These are phyloP conservation scores for Amphirosellinia nigrospora DNA, from an alignment of 495 filamentous ascomycete genomes.

Conservation along the genomic window DNA sequence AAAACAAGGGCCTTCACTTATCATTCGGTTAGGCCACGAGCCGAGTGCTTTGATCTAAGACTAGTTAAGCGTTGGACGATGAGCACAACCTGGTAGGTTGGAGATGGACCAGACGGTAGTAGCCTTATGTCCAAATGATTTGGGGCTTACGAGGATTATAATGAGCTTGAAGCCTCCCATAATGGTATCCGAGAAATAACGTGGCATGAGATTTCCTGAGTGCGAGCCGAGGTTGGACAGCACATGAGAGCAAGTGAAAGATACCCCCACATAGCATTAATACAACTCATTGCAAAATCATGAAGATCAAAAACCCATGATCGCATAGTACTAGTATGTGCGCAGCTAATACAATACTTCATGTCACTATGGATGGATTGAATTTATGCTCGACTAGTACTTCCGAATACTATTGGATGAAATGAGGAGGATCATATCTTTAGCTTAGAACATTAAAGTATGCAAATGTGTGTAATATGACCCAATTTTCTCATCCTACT, in stretches of 20 bases:
- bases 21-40: background rate
- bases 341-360: no score
- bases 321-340: no score
- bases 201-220: background rate
- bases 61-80: background rate
- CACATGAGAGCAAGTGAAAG: background rate
- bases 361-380: no score
- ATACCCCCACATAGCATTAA: background rate
- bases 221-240: background rate
- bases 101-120: background rate
- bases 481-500: no score
- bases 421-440: no score
- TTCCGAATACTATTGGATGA: no score
- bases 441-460: no score
- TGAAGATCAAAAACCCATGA: no score
- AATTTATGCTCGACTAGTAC: no score
- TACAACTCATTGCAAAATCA: no score
- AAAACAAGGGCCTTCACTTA: background rate
- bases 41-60: background rate
- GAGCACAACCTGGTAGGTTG: background rate
- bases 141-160: background rate
- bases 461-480: no score
- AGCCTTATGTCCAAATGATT: background rate
- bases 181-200: background rate
- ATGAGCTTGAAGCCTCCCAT: background rate